Evolutionary conservation across 495 filamentous ascomycete species (phyloP).

Genomic region (Neurospora sp.): DNA sequence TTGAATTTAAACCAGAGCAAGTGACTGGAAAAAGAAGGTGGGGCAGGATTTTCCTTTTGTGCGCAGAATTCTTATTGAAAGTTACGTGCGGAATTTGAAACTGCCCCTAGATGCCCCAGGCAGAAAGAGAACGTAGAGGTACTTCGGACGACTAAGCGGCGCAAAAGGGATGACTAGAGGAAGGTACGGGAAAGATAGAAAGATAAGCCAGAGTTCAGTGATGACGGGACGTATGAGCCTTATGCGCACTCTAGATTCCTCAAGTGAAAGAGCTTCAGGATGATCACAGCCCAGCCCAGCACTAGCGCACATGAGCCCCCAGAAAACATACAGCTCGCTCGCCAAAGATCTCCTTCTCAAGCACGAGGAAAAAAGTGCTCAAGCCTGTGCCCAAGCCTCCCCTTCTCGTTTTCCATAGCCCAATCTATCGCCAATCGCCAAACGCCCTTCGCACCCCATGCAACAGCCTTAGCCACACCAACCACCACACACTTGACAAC

Average conservation of each 20-base stretch:
- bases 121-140: background rate
- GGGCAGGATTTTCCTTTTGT: background rate
- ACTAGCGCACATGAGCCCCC: too few relatives aligned
- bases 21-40: background rate
- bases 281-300: too few relatives aligned
- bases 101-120: background rate
- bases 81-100: background rate
- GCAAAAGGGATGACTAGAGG: background rate
- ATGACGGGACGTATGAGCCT: background rate
- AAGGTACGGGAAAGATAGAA: background rate
- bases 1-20: background rate
- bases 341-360: too few relatives aligned
- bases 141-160: background rate
- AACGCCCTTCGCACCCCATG: background rate
- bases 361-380: too few relatives aligned
- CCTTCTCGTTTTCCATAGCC: background rate
- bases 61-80: background rate
- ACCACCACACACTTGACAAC: background rate
- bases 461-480: background rate
- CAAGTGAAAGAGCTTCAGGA: too few relatives aligned
- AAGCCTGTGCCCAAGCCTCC: too few relatives aligned
- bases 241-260: background rate
- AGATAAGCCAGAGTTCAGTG: background rate
- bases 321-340: too few relatives aligned
- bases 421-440: background rate